These are phyloP conservation scores for Lipomyces mesembrius DNA, from an alignment of 805 yeast genomes.

Conservation along the genomic window DNA sequence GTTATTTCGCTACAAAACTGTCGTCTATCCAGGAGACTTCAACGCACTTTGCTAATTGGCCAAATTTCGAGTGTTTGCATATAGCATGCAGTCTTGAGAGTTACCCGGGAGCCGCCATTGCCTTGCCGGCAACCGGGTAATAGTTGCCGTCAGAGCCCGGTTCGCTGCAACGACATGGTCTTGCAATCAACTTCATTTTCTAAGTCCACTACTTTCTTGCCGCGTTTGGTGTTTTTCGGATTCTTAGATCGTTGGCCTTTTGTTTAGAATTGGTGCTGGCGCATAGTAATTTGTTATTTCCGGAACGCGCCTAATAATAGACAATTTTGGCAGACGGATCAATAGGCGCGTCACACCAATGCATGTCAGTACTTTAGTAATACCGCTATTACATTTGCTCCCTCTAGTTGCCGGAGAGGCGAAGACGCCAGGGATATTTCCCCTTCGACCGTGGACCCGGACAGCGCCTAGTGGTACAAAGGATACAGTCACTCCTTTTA, in stretches of 20 bases:
- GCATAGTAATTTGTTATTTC: too few species aligned
- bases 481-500: slow-evolving; percentile 69
- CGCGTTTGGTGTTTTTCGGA: background rate
- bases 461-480: slow-evolving; percentile 39
- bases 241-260: background rate
- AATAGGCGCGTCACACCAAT: slow-evolving; percentile 1
- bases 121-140: background rate
- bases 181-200: background rate
- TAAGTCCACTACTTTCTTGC: background rate
- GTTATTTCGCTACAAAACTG: background rate
- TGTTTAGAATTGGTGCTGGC: background rate
- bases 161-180: background rate
- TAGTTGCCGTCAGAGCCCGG: background rate
- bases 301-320: too few species aligned
- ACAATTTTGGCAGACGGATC: background rate
- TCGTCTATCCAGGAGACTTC: background rate
- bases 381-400: slow-evolving; percentile 12
- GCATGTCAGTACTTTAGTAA: slow-evolving; percentile 1
- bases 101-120: background rate
- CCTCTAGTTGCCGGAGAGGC: slow-evolving; percentile 33
- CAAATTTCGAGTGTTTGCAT: background rate
- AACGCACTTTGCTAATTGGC: background rate
- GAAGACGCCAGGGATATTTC: slow-evolving; percentile 31
- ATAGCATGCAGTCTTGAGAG: background rate
- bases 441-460: slow-evolving; percentile 38